Percentiles rank a stretch among this genome's conserved stretches.
Evolutionary conservation across 2,329 filamentous ascomycete species (phyloP).

Genomic region (Curvularia hawaiiensis): DNA sequence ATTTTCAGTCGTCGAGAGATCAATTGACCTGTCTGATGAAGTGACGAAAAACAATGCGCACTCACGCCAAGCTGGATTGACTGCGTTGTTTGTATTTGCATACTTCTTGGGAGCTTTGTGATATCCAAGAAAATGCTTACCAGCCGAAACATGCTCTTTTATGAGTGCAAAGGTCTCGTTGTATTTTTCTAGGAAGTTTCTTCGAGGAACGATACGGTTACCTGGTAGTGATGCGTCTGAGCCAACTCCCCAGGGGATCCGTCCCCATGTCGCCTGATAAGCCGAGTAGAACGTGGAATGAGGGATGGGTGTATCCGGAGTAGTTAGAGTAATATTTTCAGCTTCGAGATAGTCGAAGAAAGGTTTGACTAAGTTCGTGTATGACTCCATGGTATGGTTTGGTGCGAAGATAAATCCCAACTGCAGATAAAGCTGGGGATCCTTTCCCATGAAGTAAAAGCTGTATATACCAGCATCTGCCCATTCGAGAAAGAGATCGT

Average conservation of each 20-base stretch:
- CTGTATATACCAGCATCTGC: constrained; percentile 24
- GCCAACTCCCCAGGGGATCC: no score
- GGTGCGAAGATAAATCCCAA: constrained; percentile 31
- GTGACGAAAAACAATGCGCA: constrained; percentile 21
- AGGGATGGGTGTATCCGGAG: no score
- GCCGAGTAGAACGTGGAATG: constrained; percentile 29
- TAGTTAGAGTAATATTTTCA: no score
- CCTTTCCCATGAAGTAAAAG: constrained; percentile 27
- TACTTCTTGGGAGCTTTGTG: constrained; percentile 22
- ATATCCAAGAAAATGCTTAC: constrained; percentile 20
- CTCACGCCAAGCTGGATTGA: constrained; percentile 26
- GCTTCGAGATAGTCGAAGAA: constrained; percentile 18
- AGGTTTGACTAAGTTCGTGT: constrained; percentile 17
- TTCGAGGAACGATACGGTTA: constrained; percentile 37
- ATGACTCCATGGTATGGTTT: constrained; percentile 19
- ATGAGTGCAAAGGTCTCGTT: constrained; percentile 50
- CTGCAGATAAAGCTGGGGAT: no score
- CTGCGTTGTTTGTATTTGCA: constrained; percentile 27
- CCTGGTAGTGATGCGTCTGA: no score
- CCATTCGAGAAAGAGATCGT: constrained; percentile 17
- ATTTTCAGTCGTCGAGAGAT: constrained; percentile 20
- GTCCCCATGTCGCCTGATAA: constrained; percentile 28
- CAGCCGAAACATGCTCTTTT: constrained; percentile 21
- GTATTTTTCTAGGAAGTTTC: constrained; percentile 33
- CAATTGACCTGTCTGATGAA: constrained; percentile 6